Evolutionary conservation across 1,284 basidiomycete species (phyloP).

Genomic region (Macrocystidia cucumis): DNA sequence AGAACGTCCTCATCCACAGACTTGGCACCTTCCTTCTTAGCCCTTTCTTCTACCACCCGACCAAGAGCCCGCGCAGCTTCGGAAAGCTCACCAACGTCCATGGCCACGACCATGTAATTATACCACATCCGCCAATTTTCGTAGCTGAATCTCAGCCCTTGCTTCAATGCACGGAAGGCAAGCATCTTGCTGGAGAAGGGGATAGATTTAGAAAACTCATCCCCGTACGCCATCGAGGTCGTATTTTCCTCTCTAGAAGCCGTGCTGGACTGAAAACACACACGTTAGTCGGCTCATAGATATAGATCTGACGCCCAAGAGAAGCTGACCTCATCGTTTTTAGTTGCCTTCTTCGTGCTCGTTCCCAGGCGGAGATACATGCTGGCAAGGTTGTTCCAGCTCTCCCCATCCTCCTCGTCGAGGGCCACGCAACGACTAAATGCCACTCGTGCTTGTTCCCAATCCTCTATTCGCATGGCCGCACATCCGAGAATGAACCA

Average conservation of each 20-base stretch:
- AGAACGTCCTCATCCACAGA: conserved; percentile 81
- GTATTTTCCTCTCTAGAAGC: no score
- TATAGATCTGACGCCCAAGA: no score
- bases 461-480: conserved; percentile 72
- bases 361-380: conserved; percentile 83
- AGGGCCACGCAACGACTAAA: conserved; percentile 85
- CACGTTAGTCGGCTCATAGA: no score
- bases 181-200: conserved; percentile 73
- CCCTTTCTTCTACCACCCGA: conserved; percentile 79
- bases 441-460: conserved; percentile 78
- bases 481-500: conserved; percentile 98
- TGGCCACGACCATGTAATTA: conserved; percentile 93
- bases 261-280: no score
- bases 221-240: conserved; percentile 6
- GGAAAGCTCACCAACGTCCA: conserved; percentile 88
- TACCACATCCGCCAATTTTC: conserved; percentile 98
- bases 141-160: conserved; percentile 79
- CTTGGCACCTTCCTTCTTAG: conserved; percentile 50
- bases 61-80: conserved; percentile 84
- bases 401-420: conserved; percentile 95
- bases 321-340: conserved; percentile 11
- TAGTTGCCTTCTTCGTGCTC: conserved; percentile 13
- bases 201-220: conserved; percentile 21
- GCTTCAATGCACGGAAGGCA: conserved; percentile 91
- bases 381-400: conserved; percentile 97